Evolutionary conservation across 2,329 filamentous ascomycete species (phyloP), one percentile per base, ranked within the genome.

Genomic region (Venturia nashicola): DNA sequence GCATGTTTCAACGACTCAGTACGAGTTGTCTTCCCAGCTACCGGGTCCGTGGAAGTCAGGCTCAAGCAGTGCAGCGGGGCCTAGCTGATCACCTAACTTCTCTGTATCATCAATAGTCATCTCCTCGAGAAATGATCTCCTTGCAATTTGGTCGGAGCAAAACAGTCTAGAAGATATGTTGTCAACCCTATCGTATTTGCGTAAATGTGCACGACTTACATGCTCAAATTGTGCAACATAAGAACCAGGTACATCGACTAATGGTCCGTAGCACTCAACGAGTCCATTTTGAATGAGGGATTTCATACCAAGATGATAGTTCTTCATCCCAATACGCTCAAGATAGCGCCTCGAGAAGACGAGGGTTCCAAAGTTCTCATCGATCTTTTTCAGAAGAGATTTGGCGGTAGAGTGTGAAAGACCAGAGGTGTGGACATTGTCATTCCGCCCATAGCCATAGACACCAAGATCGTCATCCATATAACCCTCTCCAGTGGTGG

Each of bases 181-280:
- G 36, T 48, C 55, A 51, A 18, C 34, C 9, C 5, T 1, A 12
- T 39, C 36, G 7, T 11, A 39, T 2, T 2, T 27, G 14, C 14
- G 8, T 5, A 42, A 16, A 14, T 5, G 14, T 14, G 16, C 42
- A 27, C 3, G 20, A 84, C 89, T 83, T 78, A 95, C 91, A 79
- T 97, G 92, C 80, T 97, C 92, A 73, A 86, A 96, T 74, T 97
- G 92, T 67, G 92, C 93, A 36, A 91, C 95, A 76, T 95, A 96
- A 34, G 90, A 95, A 65, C 92, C 93, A 82, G 95, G 95, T 77
- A 92, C 86, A 77, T 97, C 92, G 69, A 89, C 87, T 69, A 97
- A 80, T 40, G 92, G 92, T 46, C 91, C 91, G 73, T 97, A 97
- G 51, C 89, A 86, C 76, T 97, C 90, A 51, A 97, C 90, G 69